Conservation (phyloP, 2,329 filamentous ascomycete species). For the Herpotrichia juniperi region DNA sequence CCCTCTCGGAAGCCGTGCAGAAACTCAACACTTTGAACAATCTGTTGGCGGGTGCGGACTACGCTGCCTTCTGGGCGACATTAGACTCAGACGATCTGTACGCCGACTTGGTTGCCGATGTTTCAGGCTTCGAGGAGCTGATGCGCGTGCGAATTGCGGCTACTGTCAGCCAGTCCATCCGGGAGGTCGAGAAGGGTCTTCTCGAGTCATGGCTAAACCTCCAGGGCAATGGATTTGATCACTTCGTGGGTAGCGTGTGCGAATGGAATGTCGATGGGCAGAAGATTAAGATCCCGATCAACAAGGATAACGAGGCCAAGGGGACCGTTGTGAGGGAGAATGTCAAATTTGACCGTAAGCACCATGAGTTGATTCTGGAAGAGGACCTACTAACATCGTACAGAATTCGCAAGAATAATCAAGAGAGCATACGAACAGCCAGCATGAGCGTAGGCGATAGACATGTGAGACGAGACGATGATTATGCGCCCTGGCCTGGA, state of each 20-base stretch:
- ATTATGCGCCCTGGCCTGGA: slow-evolving; percentile 1
- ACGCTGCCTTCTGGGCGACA: slow-evolving; percentile 89
- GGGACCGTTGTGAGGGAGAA: slow-evolving; percentile 95
- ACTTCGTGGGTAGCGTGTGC: slow-evolving; percentile 62
- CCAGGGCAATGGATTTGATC: slow-evolving; percentile 53
- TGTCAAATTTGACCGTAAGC: slow-evolving; percentile 79
- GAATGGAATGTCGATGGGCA: slow-evolving; percentile 79
- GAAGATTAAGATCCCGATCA: slow-evolving; percentile 78
- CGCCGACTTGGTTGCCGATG: slow-evolving; percentile 92
- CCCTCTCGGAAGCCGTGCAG: slow-evolving; percentile 85
- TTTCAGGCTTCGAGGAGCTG: slow-evolving; percentile 91
- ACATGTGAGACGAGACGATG: slow-evolving; percentile 6
- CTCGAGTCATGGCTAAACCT: slow-evolving; percentile 59
- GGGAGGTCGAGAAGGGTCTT: slow-evolving; percentile 65
- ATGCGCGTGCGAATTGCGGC: slow-evolving; percentile 89
- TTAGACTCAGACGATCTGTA: slow-evolving; percentile 94
- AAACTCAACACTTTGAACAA: slow-evolving; percentile 85
- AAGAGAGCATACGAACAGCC: slow-evolving; percentile 46
- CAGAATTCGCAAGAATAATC: slow-evolving; percentile 45
- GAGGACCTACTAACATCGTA: slow-evolving; percentile 16
- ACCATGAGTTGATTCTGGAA: not conserved
- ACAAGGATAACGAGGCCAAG: slow-evolving; percentile 90
- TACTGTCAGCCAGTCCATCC: slow-evolving; percentile 84
- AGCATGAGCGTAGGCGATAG: slow-evolving; percentile 28
- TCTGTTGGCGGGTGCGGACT: slow-evolving; percentile 88